Conservation (phyloP, 2,329 filamentous ascomycete species). For the Aspergillus felis region DNA sequence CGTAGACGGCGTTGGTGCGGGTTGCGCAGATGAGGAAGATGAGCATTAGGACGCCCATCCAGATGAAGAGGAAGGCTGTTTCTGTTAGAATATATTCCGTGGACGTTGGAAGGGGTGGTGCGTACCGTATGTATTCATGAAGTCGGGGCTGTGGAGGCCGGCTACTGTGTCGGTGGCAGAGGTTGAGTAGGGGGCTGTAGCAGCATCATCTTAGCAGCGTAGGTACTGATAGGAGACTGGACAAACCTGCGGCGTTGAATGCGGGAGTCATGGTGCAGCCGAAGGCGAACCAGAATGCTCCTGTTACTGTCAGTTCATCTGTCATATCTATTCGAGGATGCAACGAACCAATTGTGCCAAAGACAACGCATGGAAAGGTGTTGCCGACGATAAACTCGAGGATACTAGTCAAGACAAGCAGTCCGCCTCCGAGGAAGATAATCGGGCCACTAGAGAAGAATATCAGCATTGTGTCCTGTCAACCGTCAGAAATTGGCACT, state of each 20-base stretch:
- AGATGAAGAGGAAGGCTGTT: conserved; percentile 57
- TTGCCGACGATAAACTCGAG: conserved; percentile 58
- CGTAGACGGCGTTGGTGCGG: conserved; percentile 68
- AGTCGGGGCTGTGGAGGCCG: conserved; percentile 18
- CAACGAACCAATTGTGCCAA: conserved; percentile 47
- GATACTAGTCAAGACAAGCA: conserved; percentile 51
- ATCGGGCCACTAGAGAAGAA: conserved; percentile 41
- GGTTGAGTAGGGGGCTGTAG: conserved; percentile 23
- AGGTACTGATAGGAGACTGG: conserved; percentile 12
- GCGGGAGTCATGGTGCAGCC: conserved; percentile 53
- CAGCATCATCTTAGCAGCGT: neutral
- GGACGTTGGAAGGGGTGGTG: no score
- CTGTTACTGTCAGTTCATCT: conserved; percentile 12
- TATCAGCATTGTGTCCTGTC: neutral
- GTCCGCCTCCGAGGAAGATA: conserved; percentile 52
- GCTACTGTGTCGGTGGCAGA: conserved; percentile 21
- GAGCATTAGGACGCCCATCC: conserved; percentile 64
- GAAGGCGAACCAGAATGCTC: conserved; percentile 55
- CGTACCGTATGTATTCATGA: conserved; percentile 24
- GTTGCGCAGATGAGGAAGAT: conserved; percentile 67
- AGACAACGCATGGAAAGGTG: conserved; percentile 58
- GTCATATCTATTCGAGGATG: no score
- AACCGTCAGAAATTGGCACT: neutral
- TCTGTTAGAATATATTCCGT: neutral
- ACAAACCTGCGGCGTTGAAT: conserved; percentile 49